These are phyloP conservation scores for Platanthera guangdongensis DNA, from an alignment of 106 monocot species.

Conservation along the genomic window DNA sequence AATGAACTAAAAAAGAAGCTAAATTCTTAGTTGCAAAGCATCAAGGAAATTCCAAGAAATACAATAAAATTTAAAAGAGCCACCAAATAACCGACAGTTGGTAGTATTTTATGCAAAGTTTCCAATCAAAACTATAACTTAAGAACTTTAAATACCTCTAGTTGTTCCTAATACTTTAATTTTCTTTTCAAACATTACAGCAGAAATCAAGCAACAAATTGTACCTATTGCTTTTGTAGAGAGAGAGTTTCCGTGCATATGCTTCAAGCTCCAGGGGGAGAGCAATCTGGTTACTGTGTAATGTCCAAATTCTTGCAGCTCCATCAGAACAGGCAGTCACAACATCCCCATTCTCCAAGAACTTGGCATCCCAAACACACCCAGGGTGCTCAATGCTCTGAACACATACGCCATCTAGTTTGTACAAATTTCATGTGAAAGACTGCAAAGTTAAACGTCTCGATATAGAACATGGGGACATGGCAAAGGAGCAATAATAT, in stretches of 20 bases:
- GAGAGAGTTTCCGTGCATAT: conserved; percentile 49
- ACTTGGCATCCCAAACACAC: conserved; percentile 96
- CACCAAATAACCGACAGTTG: neutral
- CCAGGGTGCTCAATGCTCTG: conserved; percentile 98
- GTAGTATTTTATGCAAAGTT: neutral
- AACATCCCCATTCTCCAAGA: conserved; percentile 89
- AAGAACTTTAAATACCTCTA: neutral
- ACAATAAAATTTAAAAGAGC: neutral
- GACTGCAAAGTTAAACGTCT: neutral
- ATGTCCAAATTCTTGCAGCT: conserved; percentile 67
- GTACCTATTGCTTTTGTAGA: conserved; percentile 63
- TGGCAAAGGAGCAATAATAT: neutral
- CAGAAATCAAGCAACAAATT: neutral
- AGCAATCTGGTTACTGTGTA: conserved; percentile 23
- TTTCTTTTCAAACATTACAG: neutral
- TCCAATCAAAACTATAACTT: neutral
- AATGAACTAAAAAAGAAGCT: neutral
- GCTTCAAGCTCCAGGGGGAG: conserved; percentile 54
- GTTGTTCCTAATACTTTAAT: neutral
- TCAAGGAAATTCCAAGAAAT: neutral
- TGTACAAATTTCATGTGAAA: conserved; percentile 2
- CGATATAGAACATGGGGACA: neutral
- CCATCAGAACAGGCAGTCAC: conserved; percentile 95
- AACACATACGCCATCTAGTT: conserved; percentile 72
- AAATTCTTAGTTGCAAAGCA: too few relatives aligned